phyloP scores from a whole-genome alignment of 2,329 filamentous ascomycete species.

The Chrysosporium queenslandicum region DNA sequence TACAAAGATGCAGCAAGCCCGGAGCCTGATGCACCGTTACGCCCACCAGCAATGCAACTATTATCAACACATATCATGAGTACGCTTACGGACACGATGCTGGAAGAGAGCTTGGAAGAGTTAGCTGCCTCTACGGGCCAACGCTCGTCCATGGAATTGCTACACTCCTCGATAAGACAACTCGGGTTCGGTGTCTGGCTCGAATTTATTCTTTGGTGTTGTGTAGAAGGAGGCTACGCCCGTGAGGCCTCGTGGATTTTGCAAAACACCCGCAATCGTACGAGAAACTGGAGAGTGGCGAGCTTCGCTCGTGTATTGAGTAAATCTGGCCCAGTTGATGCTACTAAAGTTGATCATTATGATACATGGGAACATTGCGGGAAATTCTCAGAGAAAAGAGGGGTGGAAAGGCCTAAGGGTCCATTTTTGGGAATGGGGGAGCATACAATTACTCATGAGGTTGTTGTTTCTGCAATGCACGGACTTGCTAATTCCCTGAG shows the following conservation, averaged over 20 bases:
- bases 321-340: conserved; percentile 22
- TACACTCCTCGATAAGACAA: conserved; percentile 29
- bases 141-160: conserved; percentile 31
- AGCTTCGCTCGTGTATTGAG: conserved; percentile 32
- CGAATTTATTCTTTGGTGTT: conserved; percentile 43
- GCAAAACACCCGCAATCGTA: conserved; percentile 25
- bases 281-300: conserved; percentile 32
- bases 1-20: conserved; percentile 32
- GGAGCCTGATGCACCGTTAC: conserved; percentile 23
- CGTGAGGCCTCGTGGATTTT: conserved; percentile 35
- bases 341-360: conserved; percentile 30
- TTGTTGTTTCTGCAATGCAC: conserved; percentile 47
- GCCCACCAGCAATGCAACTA: conserved; percentile 37
- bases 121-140: conserved; percentile 32
- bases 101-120: conserved; percentile 34
- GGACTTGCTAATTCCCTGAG: conserved; percentile 40
- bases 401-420: conserved; percentile 17
- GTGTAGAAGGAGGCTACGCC: conserved; percentile 39
- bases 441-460: conserved; percentile 48
- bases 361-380: conserved; percentile 30
- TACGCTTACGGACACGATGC: conserved; percentile 39
- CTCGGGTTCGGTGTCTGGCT: conserved; percentile 42
- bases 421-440: conserved; percentile 34
- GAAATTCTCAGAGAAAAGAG: conserved; percentile 11
- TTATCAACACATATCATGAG: conserved; percentile 39